A percentile compares a stretch with the other conserved stretches of the same genome.
Evolutionary conservation across 352 stramenopile species (phyloP).

Genomic region (Globisporangium cederbergense): DNA sequence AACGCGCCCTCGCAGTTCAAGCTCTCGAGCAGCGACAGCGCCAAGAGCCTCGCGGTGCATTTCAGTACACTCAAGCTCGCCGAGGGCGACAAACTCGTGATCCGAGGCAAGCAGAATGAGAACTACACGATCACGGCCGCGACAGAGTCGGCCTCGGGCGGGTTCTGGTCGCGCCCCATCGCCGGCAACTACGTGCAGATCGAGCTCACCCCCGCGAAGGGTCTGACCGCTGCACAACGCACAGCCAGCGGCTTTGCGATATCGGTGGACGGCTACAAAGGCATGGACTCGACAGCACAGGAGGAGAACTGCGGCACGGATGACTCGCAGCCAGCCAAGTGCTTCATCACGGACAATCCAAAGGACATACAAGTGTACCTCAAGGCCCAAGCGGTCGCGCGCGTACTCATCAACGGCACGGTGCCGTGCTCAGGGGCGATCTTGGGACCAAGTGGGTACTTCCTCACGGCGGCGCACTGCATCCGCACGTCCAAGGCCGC

Average conservation of each 20-base stretch:
- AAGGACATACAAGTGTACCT: slow-evolving; percentile 21
- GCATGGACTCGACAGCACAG: slow-evolving; percentile 4
- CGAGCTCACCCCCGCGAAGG: slow-evolving; percentile 9
- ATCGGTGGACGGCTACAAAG: slow-evolving; percentile 19
- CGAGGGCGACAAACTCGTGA: slow-evolving; percentile 17
- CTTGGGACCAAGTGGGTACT: slow-evolving; percentile 20
- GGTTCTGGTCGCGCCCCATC: slow-evolving; percentile 19
- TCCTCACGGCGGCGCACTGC: slow-evolving; percentile 30
- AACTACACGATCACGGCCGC: slow-evolving; percentile 13
- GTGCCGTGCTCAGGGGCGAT: slow-evolving; percentile 23
- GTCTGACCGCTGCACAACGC: background rate
- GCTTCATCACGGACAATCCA: slow-evolving; percentile 18
- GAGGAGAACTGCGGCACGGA: slow-evolving; percentile 20
- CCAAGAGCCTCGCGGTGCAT: slow-evolving; percentile 20
- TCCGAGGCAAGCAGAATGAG: slow-evolving; percentile 19
- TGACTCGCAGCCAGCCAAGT: slow-evolving; percentile 24
- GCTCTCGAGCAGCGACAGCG: slow-evolving; percentile 6
- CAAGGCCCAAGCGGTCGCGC: slow-evolving; percentile 21
- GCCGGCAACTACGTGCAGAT: slow-evolving; percentile 17
- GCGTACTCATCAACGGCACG: slow-evolving; percentile 26
- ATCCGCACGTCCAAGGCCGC: slow-evolving; percentile 18
- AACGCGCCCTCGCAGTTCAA: slow-evolving; percentile 11
- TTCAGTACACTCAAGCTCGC: slow-evolving; percentile 15
- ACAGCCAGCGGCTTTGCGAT: slow-evolving; percentile 12
- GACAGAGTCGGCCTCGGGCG: slow-evolving; percentile 1